Percentiles rank a stretch among this genome's conserved stretches.
These are phyloP conservation scores for Colletotrichum tropicicola DNA, from an alignment of 2,329 filamentous ascomycete species.

Conservation along the genomic window DNA sequence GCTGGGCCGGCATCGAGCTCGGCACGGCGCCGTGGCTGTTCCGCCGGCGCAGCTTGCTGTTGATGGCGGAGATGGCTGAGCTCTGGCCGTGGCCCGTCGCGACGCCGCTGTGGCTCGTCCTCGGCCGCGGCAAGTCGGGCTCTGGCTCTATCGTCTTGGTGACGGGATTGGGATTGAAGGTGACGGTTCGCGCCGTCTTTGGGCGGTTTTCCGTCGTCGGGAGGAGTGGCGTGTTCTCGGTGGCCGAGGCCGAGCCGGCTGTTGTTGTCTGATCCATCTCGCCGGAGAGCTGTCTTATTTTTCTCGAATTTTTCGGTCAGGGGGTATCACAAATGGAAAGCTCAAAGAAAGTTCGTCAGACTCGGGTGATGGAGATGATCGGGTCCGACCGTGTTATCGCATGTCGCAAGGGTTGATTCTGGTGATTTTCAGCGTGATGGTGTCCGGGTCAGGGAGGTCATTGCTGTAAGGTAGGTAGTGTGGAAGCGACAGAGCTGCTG, in stretches of 20 bases:
- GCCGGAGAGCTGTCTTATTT: background rate
- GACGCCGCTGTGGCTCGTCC: constrained; percentile 40
- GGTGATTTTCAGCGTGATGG: constrained; percentile 4
- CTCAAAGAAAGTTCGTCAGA: background rate
- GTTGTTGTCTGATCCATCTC: constrained; percentile 32
- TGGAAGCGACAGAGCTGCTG: constrained; percentile 21
- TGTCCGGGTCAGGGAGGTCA: constrained; percentile 20
- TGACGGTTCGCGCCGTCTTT: constrained; percentile 71
- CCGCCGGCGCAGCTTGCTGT: constrained; percentile 85
- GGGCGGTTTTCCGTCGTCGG: constrained; percentile 45
- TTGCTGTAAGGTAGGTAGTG: constrained; percentile 13
- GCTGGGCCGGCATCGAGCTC: constrained; percentile 45
- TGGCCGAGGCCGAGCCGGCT: constrained; percentile 25
- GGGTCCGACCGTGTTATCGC: constrained; percentile 9
- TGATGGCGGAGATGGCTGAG: constrained; percentile 77
- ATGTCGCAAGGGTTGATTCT: constrained; percentile 17
- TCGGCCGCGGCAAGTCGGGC: constrained; percentile 38
- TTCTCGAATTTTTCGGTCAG: background rate
- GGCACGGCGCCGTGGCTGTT: constrained; percentile 76
- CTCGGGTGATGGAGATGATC: background rate
- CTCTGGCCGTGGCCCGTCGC: constrained; percentile 44
- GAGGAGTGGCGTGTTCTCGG: constrained; percentile 47
- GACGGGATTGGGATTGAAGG: constrained; percentile 77
- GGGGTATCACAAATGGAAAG: constrained; percentile 21
- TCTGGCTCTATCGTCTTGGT: constrained; percentile 68